Base-by-base conservation (phyloP, 192 early-diverging fungal species). In the Mortierella alpina region DNA sequence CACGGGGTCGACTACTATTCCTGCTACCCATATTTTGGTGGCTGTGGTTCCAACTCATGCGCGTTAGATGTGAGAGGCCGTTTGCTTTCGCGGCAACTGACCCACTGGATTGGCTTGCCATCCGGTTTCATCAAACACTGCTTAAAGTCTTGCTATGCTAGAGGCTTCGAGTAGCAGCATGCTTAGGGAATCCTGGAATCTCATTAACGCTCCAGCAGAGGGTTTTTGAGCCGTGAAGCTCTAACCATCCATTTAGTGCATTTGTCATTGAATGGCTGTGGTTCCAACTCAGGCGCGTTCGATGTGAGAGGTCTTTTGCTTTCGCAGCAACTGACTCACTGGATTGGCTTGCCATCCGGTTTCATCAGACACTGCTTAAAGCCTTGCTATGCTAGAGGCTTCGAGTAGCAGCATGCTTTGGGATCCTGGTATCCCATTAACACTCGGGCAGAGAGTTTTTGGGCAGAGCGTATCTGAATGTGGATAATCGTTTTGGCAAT, bases 361-460 rank as follows among this genome's bases (percentile, higher is more conserved):
- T 45, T 46, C 51, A 67, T 67, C 63, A 47, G 13, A 66, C 72
- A 56, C 64, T 42, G 22, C 72, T 74, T 58, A 74, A 59, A 59
- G 51, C 44, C 58, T 74, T 47, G 72, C 49, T 67, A 66, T 74
- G 64, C 64, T 67, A 74, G 48, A 74, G 64, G 73, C 54, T 52
- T 52, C 60, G 66, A 63, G 73, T 63, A 50, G 66, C 46, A 75
- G 73, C 65, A 57, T 75, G 73, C 66, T 68, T 68, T 75, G 66
- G 45, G 66, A 63, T 68, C 66, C 73, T 68, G 73, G 66, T 40
- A 61, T 75, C 55, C 63, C 72, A 66, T 67, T 61, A 61, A 67
- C 48, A 50, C 62, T 74, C 59, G 48, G 67, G 72, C 72, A 74
- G 64, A 66, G 54, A 31, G 72, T 74, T 62, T 59, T 52, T 74